Evolutionary conservation across 768 basidiomycete species (phyloP).

Genomic region (Tricholoma furcatifolium): DNA sequence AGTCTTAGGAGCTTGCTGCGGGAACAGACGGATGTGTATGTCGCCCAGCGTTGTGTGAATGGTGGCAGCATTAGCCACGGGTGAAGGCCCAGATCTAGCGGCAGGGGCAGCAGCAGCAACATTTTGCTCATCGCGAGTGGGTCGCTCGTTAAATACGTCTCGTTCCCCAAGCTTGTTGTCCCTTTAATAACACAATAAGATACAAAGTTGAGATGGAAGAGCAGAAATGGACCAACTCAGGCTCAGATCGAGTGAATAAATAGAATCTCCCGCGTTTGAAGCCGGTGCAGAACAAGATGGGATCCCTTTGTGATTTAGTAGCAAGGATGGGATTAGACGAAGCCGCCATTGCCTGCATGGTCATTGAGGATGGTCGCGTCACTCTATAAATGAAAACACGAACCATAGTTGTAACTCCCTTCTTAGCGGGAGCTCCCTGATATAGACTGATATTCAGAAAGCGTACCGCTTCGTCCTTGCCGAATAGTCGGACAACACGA

Average conservation of each 20-base stretch:
- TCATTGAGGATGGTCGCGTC: conserved; percentile 7
- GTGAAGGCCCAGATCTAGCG: conserved; percentile 57
- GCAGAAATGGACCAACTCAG: conserved; percentile 63
- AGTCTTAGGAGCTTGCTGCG: conserved; percentile 88
- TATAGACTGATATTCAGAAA: conserved; percentile 89
- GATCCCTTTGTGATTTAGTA: conserved; percentile 81
- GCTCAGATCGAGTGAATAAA: conserved; percentile 87
- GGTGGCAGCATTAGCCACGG: conserved; percentile 75
- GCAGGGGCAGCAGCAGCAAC: conserved; percentile 65
- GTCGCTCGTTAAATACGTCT: conserved; percentile 97
- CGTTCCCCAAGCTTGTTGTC: conserved; percentile 87
- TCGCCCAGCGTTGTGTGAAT: conserved; percentile 97
- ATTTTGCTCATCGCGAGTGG: conserved; percentile 93
- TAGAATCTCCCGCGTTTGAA: conserved; percentile 94
- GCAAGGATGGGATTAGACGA: conserved; percentile 94
- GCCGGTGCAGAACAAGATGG: conserved; percentile 89
- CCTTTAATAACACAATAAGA: conserved; percentile 34
- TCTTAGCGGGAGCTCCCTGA: conserved; percentile 92
- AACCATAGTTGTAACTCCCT: conserved; percentile 75
- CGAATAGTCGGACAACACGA: conserved; percentile 81
- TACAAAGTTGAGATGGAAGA: neutral
- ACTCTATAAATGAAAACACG: conserved; percentile 22
- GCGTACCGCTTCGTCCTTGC: conserved; percentile 91
- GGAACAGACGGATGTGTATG: conserved; percentile 87
- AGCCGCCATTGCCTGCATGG: conserved; percentile 81